Evolutionary conservation across 148 eudicot species (phyloP), one percentile per base, ranked within the genome.

Genomic region (Cornus kousa): DNA sequence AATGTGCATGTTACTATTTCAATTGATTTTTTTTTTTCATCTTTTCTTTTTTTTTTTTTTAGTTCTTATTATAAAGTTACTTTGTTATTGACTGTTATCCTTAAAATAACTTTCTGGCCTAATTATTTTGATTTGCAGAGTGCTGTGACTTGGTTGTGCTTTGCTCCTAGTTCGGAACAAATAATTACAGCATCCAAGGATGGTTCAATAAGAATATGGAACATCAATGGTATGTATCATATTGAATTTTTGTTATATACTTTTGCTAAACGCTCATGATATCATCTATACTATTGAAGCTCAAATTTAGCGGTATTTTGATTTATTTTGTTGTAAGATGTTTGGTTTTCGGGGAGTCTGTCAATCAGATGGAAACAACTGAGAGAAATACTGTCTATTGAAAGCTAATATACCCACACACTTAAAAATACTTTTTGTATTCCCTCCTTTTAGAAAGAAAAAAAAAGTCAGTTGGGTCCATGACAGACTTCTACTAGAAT

Each of bases 121-220:
- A n/a, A 62, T 19, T 62, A 20, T 62, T 62, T 17, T 22, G 57
- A 78, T 80, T 69, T 83, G 43, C 89, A 97, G 99, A 94, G 98
- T 91, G 99, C 99, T 17, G 99, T 97, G 40, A 97, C 98, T 37
- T 94, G 99, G 93, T 77, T 97, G 83, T 92, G 97, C 91, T 97
- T 94, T 75, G 62, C 90, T 82, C 96, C 98, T 57, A 82, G 92
- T 86, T 97, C 99, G 20, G 98, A 97, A 79, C 88, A 92, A 83
- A 78, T 97, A 68, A 90, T 97, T 80, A 97, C 99, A 32, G 93
- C 96, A 79, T 97, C 99, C 53, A 97, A 94, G 90, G 99, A 97
- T 81, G 99, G 98, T 71, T 79, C 99, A 35, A 84, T 97, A 79
- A 97, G 97, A 88, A 82, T 87, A 69, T 97, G 99, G 99, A 97